Conservation (phyloP, 2,329 filamentous ascomycete species). For the Hymenoscyphus scutula region DNA sequence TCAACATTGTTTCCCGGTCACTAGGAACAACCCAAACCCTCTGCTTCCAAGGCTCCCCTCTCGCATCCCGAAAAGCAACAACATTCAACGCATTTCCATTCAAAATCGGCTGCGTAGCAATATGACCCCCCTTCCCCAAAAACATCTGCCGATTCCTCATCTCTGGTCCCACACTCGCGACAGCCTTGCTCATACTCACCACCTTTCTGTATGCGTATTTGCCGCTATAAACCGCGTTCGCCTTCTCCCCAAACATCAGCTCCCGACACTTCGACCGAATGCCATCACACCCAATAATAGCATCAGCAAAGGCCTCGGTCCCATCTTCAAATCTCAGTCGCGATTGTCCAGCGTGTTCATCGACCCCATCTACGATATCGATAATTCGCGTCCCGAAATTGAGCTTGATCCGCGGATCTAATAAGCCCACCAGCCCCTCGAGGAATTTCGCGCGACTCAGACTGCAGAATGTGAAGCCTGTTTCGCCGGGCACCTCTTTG, state of each 20-base stretch:
- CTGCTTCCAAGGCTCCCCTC: conserved; percentile 41
- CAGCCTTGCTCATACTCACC: conserved; percentile 54
- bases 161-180: conserved; percentile 45
- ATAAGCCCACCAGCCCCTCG: conserved; percentile 39
- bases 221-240: conserved; percentile 49
- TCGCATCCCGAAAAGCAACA: conserved; percentile 46
- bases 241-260: conserved; percentile 47
- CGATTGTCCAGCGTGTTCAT: conserved; percentile 25
- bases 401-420: conserved; percentile 36
- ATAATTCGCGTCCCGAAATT: conserved; percentile 36
- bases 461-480: conserved; percentile 29
- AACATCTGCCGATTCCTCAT: conserved; percentile 52
- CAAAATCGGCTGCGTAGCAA: conserved; percentile 59
- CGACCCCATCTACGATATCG: conserved; percentile 23
- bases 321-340: conserved; percentile 44
- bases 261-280: conserved; percentile 55
- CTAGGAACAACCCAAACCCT: conserved; percentile 42
- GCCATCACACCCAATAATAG: conserved; percentile 60
- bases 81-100: conserved; percentile 53
- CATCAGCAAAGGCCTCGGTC: conserved; percentile 40
- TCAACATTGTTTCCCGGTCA: conserved; percentile 41
- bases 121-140: conserved; percentile 53
- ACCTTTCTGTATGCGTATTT: conserved; percentile 61
- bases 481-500: conserved; percentile 24
- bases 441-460: conserved; percentile 42